Evolutionary conservation across 768 basidiomycete species (phyloP).

Genomic region (Mycena crocata): DNA sequence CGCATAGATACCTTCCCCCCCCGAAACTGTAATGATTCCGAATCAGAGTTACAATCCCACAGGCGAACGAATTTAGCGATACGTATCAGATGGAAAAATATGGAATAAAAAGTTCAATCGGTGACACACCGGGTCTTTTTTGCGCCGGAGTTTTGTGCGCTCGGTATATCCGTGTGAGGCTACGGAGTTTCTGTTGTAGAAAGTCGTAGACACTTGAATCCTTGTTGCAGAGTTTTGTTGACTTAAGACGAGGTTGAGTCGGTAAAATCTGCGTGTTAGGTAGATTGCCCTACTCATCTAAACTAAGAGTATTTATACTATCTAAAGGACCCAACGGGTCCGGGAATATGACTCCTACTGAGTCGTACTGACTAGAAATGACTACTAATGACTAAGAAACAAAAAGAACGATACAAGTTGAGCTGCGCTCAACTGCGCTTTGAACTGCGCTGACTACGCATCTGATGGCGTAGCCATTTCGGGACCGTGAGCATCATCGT

Average conservation of each 20-base stretch:
- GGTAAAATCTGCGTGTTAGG: not conserved
- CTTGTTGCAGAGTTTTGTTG: not conserved
- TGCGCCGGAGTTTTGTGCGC: too few species aligned
- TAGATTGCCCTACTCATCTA: not conserved
- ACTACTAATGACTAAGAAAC: not conserved
- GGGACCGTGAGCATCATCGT: not conserved
- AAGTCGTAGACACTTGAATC: not conserved
- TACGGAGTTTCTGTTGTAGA: constrained; percentile 1
- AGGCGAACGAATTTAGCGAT: too few species aligned
- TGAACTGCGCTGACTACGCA: too few species aligned
- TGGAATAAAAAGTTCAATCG: too few species aligned
- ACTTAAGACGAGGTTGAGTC: not conserved
- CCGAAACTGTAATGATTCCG: too few species aligned
- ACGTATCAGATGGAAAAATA: too few species aligned
- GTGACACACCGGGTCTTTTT: too few species aligned
- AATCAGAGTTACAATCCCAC: too few species aligned
- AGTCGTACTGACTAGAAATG: not conserved
- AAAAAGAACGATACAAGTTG: not conserved
- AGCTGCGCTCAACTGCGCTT: too few species aligned
- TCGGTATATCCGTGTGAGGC: too few species aligned
- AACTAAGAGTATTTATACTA: not conserved
- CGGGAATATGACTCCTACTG: not conserved
- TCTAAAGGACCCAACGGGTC: not conserved
- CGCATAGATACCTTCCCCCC: too few species aligned
- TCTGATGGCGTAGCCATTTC: not conserved